Percentiles rank a stretch among this genome's conserved stretches.
Evolutionary conservation across 805 yeast species (phyloP).

Genomic region (Candida germanica): DNA sequence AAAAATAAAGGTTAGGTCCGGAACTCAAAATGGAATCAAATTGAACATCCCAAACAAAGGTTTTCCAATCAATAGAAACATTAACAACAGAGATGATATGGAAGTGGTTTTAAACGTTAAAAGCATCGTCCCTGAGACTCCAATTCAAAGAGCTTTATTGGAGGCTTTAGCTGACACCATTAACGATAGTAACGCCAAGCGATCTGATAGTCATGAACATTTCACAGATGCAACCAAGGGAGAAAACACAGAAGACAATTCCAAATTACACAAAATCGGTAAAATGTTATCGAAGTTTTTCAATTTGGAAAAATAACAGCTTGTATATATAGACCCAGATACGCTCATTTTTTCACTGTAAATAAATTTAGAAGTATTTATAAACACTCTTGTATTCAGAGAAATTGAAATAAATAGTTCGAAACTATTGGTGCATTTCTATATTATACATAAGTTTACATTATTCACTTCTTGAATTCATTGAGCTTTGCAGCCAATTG

Average conservation of each 20-base stretch:
- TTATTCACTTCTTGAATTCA: constrained; percentile 12
- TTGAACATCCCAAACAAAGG: constrained; percentile 85
- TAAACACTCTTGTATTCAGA: neutral
- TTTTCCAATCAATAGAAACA: constrained; percentile 60
- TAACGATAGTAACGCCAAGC: constrained; percentile 74
- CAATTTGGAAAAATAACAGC: constrained; percentile 33
- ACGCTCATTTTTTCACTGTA: neutral
- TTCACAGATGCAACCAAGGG: constrained; percentile 24
- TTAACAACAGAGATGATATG: constrained; percentile 71
- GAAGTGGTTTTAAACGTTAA: constrained; percentile 69
- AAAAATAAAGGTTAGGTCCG: constrained; percentile 77
- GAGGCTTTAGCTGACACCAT: constrained; percentile 94
- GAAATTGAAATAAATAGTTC: too few species aligned
- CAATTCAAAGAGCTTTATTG: constrained; percentile 81
- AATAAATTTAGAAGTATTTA: constrained; percentile 1
- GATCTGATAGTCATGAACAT: constrained; percentile 48
- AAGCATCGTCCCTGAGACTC: constrained; percentile 70
- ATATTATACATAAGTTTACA: constrained; percentile 6
- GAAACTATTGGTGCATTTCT: too few species aligned
- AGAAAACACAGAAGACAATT: constrained; percentile 35
- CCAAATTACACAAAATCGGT: constrained; percentile 54
- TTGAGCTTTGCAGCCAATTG: constrained; percentile 41
- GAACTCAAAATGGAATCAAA: constrained; percentile 73
- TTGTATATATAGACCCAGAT: constrained; percentile 1
- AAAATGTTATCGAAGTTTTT: constrained; percentile 57